These are phyloP conservation scores for Alternaria viburni DNA, from an alignment of 2,329 filamentous ascomycete species.

Conservation along the genomic window DNA sequence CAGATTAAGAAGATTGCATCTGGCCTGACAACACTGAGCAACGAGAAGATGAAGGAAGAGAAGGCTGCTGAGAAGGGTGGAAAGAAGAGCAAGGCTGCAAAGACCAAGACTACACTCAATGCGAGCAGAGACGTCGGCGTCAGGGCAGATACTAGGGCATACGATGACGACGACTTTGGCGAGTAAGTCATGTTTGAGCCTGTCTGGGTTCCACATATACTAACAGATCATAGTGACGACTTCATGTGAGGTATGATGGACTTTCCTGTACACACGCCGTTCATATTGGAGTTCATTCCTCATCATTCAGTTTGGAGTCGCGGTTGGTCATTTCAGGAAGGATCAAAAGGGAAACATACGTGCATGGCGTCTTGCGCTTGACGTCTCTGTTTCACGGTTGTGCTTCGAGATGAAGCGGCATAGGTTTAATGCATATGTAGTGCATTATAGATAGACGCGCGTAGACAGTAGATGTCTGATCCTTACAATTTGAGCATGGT, in stretches of 20 bases:
- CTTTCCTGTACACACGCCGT: background rate
- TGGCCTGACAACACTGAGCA: conserved; percentile 84
- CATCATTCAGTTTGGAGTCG: background rate
- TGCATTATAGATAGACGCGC: background rate
- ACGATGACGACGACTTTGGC: conserved; percentile 84
- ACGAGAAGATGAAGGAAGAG: conserved; percentile 99
- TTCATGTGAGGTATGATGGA: conserved; percentile 45
- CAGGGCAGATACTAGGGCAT: conserved; percentile 73
- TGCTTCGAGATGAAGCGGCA: background rate
- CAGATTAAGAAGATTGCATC: conserved; percentile 97
- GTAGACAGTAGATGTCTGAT: background rate
- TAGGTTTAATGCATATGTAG: background rate
- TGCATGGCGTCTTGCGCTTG: background rate
- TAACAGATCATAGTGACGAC: conserved; percentile 43
- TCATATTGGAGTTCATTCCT: background rate
- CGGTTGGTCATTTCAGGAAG: background rate
- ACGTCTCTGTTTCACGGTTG: background rate
- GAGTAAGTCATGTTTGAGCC: conserved; percentile 70
- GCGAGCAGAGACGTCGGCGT: conserved; percentile 64
- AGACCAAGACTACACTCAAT: conserved; percentile 88
- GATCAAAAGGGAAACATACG: background rate
- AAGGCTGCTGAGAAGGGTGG: conserved; percentile 90
- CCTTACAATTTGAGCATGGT: background rate
- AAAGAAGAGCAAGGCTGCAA: conserved; percentile 97
- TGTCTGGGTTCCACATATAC: background rate